Evolutionary conservation across 2,329 filamentous ascomycete species (phyloP), one percentile per base, ranked within the genome.

Genomic region (Paradendryphiella salina): DNA sequence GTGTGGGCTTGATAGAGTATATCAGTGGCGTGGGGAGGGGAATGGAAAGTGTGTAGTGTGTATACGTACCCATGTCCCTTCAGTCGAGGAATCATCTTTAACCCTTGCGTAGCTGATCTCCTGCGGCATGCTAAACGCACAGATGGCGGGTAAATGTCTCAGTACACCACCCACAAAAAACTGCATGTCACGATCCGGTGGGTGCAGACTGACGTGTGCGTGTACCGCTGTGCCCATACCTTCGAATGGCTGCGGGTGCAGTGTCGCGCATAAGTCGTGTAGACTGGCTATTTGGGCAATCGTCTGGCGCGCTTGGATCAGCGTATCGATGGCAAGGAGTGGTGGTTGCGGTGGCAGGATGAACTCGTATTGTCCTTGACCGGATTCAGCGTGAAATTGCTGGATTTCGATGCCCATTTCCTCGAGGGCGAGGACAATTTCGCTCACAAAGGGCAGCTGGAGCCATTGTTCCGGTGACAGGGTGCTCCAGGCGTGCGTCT

Each of bases 351-450:
- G 82, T 0, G 86, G 81, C 0, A 94, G 79, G 1, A 91, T 77
- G 47, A 95, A 82, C 70, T 93, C 89, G 70, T 88, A 94, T 67
- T 94, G 89, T 1, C 88, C 88, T 0, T 81, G 79, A 0, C 86
- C 84, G 34, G 82, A 84, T 69, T 94, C 89, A 0, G 89, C 78
- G 60, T 95, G 90, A 62, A 90, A 82, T 71, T 89, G 84, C 55
- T 90, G 83, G 7, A 91, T 75, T 21, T 82, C 73, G 42, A 94
- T 87, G 23, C 82, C 86, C 10, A 85, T 81, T 0, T 75, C 72
- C 1, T 79, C 79, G 1, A 95, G 79, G 2, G 76, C 75, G 1
- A 80, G 76, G 4, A 85, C 79, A 17, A 92, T 87, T 40, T 88
- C 83, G 32, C 85, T 83, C 2, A 91, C 74, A 13, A 89, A 78